A percentile compares a stretch with the other conserved stretches of the same genome.
phyloP scores from a whole-genome alignment of 108 stramenopile species.

The Hondaea fermentalgiana region DNA sequence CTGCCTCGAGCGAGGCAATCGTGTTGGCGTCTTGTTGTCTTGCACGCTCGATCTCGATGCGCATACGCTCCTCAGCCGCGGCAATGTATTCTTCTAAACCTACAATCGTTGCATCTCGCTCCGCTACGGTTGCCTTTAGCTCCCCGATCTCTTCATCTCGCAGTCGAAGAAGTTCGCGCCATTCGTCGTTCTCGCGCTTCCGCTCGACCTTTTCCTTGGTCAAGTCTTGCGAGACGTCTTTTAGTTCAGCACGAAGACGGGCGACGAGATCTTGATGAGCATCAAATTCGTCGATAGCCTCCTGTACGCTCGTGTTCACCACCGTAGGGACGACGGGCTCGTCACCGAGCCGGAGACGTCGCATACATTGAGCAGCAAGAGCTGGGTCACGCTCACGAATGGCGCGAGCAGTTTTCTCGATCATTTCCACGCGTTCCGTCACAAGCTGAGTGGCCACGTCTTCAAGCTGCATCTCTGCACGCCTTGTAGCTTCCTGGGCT shows the following conservation, averaged over 20 bases:
- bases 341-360: neutral
- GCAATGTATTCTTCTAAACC: neutral
- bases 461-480: neutral
- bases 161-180: neutral
- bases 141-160: neutral
- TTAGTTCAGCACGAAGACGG: neutral
- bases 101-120: neutral
- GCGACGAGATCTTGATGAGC: neutral
- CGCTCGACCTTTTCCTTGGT: neutral
- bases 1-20: neutral
- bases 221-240: neutral
- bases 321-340: neutral
- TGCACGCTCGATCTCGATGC: neutral
- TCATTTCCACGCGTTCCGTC: neutral
- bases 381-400: neutral
- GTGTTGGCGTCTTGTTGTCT: neutral
- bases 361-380: neutral
- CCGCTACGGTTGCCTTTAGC: neutral
- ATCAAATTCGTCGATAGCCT: neutral
- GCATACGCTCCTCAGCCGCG: neutral
- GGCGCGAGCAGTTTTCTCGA: neutral
- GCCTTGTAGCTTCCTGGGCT: neutral
- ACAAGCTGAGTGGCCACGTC: neutral
- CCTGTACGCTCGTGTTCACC: neutral
- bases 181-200: slow-evolving; percentile 1